phyloP scores from a whole-genome alignment of 192 early-diverging fungal species.

The Coemansia sp. region DNA sequence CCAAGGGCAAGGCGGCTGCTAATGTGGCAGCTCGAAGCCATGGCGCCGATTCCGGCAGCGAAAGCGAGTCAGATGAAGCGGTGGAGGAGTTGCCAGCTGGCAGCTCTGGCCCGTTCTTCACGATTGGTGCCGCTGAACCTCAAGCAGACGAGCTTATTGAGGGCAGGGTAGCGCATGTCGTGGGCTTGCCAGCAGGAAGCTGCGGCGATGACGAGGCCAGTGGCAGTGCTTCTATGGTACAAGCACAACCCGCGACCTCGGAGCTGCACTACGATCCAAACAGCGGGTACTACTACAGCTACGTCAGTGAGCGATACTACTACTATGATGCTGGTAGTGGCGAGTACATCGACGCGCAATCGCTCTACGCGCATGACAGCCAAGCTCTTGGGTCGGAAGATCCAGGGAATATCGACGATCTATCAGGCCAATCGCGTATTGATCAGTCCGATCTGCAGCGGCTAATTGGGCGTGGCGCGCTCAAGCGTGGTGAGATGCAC shows the following conservation, averaged over 20 bases:
- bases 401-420: slow-evolving; percentile 6
- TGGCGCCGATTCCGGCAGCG: not conserved
- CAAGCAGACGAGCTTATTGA: not conserved
- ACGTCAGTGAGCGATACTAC: slow-evolving; percentile 27
- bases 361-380: not conserved
- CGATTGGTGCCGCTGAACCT: slow-evolving; percentile 6
- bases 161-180: not conserved
- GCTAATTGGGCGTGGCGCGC: slow-evolving; percentile 35
- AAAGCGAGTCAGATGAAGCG: slow-evolving; percentile 1
- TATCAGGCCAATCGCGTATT: slow-evolving; percentile 3
- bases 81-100: not conserved
- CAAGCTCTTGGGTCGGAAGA: not conserved
- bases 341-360: slow-evolving; percentile 31
- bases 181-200: not conserved
- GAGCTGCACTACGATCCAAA: slow-evolving; percentile 42
- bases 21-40: not conserved
- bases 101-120: slow-evolving; percentile 27
- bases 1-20: not conserved
- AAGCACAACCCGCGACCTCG: not conserved
- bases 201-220: not conserved
- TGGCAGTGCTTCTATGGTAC: not conserved
- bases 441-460: slow-evolving; percentile 24
- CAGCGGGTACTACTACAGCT: slow-evolving; percentile 52
- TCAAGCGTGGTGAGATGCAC: slow-evolving; percentile 32
- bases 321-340: slow-evolving; percentile 31